A percentile compares a stretch with the other conserved stretches of the same genome.
Conservation (phyloP, 129 eudicot genomes). For the Flaveria linearis region DNA sequence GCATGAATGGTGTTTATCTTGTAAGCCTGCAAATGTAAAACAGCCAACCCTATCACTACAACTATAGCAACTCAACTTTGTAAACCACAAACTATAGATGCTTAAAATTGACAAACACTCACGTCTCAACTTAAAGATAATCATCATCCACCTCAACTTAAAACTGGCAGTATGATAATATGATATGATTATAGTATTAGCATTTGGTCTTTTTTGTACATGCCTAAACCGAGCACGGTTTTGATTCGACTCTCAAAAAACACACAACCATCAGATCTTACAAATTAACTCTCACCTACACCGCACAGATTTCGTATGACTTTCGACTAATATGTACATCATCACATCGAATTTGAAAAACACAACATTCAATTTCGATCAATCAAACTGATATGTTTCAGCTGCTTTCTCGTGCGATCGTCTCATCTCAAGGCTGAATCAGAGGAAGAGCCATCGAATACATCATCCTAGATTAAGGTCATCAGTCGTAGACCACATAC, state of each 20-base stretch:
- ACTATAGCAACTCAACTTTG: no score
- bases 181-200: no score
- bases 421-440: not conserved
- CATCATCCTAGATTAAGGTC: not conserved
- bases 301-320: not conserved
- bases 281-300: conserved; percentile 28
- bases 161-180: no score
- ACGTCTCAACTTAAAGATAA: no score
- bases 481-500: not conserved
- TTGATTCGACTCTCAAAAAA: conserved; percentile 28
- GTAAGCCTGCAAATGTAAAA: no score
- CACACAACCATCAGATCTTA: conserved; percentile 19
- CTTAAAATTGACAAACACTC: no score
- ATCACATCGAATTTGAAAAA: conserved; percentile 20
- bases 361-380: conserved; percentile 1
- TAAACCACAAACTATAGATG: no score
- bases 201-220: no score
- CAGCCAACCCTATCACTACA: no score
- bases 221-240: no score
- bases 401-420: not conserved
- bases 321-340: conserved; percentile 19
- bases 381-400: not conserved
- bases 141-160: no score
- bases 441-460: not conserved
- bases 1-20: no score